These are phyloP conservation scores for Ziziphus jujuba DNA, from an alignment of 306 rosid genomes.

Conservation along the genomic window DNA sequence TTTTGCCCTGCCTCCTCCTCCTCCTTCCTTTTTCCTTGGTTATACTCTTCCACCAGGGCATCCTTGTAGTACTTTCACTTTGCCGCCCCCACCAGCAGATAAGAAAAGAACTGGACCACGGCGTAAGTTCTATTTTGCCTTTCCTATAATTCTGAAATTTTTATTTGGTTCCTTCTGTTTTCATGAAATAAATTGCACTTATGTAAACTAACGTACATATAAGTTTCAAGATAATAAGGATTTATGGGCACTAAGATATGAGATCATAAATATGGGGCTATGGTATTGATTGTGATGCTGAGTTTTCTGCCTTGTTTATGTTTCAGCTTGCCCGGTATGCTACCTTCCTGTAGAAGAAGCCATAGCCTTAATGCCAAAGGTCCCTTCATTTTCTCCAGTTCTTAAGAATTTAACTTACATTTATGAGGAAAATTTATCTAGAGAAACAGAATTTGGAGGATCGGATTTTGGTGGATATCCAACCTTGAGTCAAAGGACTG, in stretches of 20 bases:
- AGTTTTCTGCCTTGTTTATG: slow-evolving; percentile 28
- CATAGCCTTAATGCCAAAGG: slow-evolving; percentile 66
- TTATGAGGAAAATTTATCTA: slow-evolving; percentile 63
- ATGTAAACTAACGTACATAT: background rate
- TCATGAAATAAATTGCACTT: background rate
- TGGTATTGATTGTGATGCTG: slow-evolving; percentile 14
- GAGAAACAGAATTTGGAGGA: slow-evolving; percentile 79
- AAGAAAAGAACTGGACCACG: slow-evolving; percentile 85
- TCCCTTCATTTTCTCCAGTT: slow-evolving; percentile 72
- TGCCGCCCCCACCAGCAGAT: slow-evolving; percentile 97
- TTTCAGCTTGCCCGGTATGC: slow-evolving; percentile 93
- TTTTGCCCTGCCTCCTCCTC: slow-evolving; percentile 54
- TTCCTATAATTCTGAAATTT: slow-evolving; percentile 5
- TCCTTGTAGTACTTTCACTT: slow-evolving; percentile 73
- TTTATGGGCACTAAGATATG: slow-evolving; percentile 3
- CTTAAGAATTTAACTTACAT: slow-evolving; percentile 64
- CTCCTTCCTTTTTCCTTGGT: slow-evolving; percentile 68
- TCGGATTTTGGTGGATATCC: slow-evolving; percentile 97
- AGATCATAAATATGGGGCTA: background rate
- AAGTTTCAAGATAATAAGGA: background rate
- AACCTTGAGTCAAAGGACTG: slow-evolving; percentile 71
- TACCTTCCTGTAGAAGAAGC: slow-evolving; percentile 96
- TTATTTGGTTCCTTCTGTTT: background rate
- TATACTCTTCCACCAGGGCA: slow-evolving; percentile 83
- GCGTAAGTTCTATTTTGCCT: slow-evolving; percentile 53